Evolutionary conservation across 441 rosid species (phyloP).

Genomic region (Caryocar brasiliense): DNA sequence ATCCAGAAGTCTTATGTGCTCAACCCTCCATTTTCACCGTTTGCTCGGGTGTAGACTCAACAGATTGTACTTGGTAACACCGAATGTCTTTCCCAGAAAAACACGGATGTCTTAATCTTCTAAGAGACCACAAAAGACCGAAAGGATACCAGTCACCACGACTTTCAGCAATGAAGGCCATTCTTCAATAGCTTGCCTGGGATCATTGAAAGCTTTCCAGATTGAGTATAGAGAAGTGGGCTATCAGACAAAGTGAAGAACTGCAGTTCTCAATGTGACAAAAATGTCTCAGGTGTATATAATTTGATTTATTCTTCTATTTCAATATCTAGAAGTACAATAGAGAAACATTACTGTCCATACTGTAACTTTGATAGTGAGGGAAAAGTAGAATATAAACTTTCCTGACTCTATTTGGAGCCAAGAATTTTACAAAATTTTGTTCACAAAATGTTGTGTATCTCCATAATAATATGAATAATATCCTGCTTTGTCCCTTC

Average conservation of each 20-base stretch:
- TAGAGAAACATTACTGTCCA: slow-evolving; percentile 37
- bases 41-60: slow-evolving; percentile 53
- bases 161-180: slow-evolving; percentile 7
- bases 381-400: slow-evolving; percentile 12
- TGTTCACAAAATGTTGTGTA: slow-evolving; percentile 13
- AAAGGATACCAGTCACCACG: slow-evolving; percentile 4
- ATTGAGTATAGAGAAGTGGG: background rate
- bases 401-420: background rate
- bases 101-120: too few relatives aligned
- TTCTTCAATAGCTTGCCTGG: background rate
- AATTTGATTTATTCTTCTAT: slow-evolving; percentile 27
- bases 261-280: slow-evolving; percentile 6
- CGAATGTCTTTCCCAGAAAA: slow-evolving; percentile 1
- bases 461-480: slow-evolving; percentile 15
- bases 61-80: background rate
- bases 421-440: slow-evolving; percentile 10
- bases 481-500: slow-evolving; percentile 1
- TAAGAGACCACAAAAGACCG: too few relatives aligned
- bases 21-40: slow-evolving; percentile 86
- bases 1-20: slow-evolving; percentile 47
- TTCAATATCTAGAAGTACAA: slow-evolving; percentile 15
- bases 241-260: background rate
- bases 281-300: slow-evolving; percentile 15
- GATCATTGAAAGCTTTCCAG: background rate
- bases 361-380: slow-evolving; percentile 30